Base-by-base conservation (phyloP, 768 basidiomycete species). In the Lactifluus rugatus region DNA sequence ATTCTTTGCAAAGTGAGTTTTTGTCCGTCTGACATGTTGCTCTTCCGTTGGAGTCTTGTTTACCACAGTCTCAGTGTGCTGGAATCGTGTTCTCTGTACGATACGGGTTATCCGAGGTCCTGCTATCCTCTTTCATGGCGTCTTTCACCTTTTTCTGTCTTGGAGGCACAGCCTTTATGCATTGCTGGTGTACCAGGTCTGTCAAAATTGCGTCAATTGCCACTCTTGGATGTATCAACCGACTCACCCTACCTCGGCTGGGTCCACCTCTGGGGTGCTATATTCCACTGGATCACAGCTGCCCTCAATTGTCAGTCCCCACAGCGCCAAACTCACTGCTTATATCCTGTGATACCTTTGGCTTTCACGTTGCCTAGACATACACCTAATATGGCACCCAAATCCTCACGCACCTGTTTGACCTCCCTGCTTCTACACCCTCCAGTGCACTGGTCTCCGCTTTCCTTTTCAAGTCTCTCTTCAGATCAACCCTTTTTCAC, bases 11-110 rank as follows among this genome's bases (percentile, higher is more conserved):
- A 91, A 90, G 86, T 89, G 67, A 55, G 81, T 71, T 23, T 71
- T 23, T 21, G 4, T 16, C 32, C 34, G 11, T 36, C 23, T 17
- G 11, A 14, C 4, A 45, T 34, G 6, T 34, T 21, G 5, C n/a
- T 7, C 23, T 19, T 39, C 17, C 37, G 9, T 23, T 23, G 42
- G 41, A 6, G 19, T 44, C 10, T n/a, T 44, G 36, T 16, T 45
- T 49, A 34, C 48, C 46, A 42, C 14, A 1, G 41, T 5, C 52
- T 5, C 64, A 88, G 87, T 62, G 83, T 93, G n/a, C 76, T 16
- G 91, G 88, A 9, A 86, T 94, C 46, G 93, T 94, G 2, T 96
- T 96, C 70, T 92, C 91, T 21, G 69, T 96, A 52, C 91, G 94
- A 65, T 95, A 96, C 71, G 93, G 93, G 2, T 89, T 96, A 14